A percentile compares a stretch with the other conserved stretches of the same genome.
Evolutionary conservation across 129 eudicot species (phyloP).

Genomic region (Pseudognaphalium luteoalbum): DNA sequence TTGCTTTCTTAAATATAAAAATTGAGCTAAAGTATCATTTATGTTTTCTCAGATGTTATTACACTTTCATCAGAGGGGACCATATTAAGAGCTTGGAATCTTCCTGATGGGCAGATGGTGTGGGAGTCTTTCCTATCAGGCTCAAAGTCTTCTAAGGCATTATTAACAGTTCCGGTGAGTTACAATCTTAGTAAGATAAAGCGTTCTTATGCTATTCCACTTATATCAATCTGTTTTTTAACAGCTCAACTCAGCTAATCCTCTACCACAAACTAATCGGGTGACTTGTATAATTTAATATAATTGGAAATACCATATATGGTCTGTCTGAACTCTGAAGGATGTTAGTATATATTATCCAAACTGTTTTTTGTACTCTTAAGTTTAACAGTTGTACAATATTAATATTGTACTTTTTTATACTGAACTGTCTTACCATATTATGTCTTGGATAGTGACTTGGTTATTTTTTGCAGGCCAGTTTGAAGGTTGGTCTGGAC

Average conservation of each 20-base stretch:
- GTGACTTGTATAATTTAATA: not conserved
- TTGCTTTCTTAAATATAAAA: slow-evolving; percentile 1
- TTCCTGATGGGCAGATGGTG: slow-evolving; percentile 99
- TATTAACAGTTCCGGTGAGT: slow-evolving; percentile 72
- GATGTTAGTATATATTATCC: not conserved
- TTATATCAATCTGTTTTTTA: not conserved
- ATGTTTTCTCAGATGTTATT: slow-evolving; percentile 62
- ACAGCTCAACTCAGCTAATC: not conserved
- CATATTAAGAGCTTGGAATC: slow-evolving; percentile 96
- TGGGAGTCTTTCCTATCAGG: slow-evolving; percentile 90
- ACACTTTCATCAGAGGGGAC: slow-evolving; percentile 89
- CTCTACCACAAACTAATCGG: not conserved
- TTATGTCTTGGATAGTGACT: slow-evolving; percentile 1
- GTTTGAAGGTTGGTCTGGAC: slow-evolving; percentile 69
- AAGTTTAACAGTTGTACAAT: not conserved
- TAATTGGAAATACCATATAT: not conserved
- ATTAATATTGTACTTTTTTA: not conserved
- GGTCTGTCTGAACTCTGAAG: not conserved
- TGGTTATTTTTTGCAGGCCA: slow-evolving; percentile 49
- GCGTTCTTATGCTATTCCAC: not conserved
- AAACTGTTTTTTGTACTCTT: not conserved
- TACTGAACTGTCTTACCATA: not conserved
- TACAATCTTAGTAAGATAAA: slow-evolving; percentile 1
- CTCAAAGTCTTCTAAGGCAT: slow-evolving; percentile 57
- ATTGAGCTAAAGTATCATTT: slow-evolving; percentile 17